Conservation (phyloP, 768 basidiomycete species). For the Coprinopsis strossmayeri region DNA sequence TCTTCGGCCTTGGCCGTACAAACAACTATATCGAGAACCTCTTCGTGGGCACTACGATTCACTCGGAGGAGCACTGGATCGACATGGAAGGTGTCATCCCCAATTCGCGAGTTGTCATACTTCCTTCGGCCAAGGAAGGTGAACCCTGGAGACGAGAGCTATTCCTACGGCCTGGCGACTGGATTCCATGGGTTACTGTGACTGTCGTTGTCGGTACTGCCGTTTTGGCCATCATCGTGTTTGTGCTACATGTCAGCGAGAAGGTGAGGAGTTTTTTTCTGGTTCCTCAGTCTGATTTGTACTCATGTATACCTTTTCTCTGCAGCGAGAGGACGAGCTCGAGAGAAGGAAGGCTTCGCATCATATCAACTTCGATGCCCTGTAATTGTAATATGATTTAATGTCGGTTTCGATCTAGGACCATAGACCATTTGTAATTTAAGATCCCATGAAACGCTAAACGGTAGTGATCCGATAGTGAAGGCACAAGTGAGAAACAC, state of each 20-base stretch:
- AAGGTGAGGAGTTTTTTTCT: conserved; percentile 51
- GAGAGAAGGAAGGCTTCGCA: conserved; percentile 86
- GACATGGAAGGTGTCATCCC: conserved; percentile 97
- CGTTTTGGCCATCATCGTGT: conserved; percentile 73
- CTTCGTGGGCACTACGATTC: conserved; percentile 88
- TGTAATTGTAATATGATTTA: conserved; percentile 35
- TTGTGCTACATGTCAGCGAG: conserved; percentile 85
- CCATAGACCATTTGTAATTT: background rate
- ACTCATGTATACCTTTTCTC: conserved; percentile 13
- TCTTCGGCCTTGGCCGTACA: conserved; percentile 94
- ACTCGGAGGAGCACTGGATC: conserved; percentile 67
- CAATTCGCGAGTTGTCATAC: conserved; percentile 94
- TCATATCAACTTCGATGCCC: conserved; percentile 95
- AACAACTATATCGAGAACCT: conserved; percentile 99
- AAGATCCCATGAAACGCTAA: no score
- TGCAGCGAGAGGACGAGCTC: conserved; percentile 93
- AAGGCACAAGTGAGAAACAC: background rate
- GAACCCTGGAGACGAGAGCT: conserved; percentile 81
- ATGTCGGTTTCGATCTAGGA: background rate
- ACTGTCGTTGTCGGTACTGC: conserved; percentile 71
- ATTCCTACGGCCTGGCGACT: conserved; percentile 90
- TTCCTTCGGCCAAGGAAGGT: conserved; percentile 55
- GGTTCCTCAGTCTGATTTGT: background rate
- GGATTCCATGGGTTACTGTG: conserved; percentile 97
- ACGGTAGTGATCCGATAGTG: no score